Conservation (phyloP, 2,329 filamentous ascomycete genomes). For the Aspergillus nomiae region DNA sequence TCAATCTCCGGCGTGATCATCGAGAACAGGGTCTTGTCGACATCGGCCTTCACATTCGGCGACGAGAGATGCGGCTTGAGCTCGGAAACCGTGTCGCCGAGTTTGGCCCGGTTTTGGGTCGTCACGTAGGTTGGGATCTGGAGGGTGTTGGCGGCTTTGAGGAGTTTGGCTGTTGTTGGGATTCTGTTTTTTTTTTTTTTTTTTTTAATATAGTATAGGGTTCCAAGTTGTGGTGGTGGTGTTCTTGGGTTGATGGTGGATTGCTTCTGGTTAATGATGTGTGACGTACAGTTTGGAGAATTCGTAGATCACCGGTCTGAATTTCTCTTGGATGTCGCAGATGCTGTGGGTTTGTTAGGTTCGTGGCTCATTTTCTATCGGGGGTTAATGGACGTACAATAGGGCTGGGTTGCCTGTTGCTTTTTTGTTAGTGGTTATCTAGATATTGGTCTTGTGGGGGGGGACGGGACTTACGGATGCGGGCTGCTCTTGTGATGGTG, state of each 20-base stretch:
- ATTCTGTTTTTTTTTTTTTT: constrained; percentile 49
- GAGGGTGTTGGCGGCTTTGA: constrained; percentile 55
- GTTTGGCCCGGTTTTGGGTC: constrained; percentile 76
- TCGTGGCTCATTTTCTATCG: not conserved
- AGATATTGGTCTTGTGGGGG: not conserved
- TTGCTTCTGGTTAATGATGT: not conserved
- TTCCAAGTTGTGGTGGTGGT: too few relatives aligned
- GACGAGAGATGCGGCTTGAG: constrained; percentile 55
- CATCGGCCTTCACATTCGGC: constrained; percentile 55
- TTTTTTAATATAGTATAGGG: too few relatives aligned
- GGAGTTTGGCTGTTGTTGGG: constrained; percentile 68
- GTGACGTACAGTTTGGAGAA: constrained; percentile 73
- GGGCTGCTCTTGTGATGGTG: constrained; percentile 21
- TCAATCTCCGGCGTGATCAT: constrained; percentile 77
- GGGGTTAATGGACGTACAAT: constrained; percentile 40
- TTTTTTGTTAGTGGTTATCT: constrained; percentile 15
- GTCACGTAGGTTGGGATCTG: constrained; percentile 80
- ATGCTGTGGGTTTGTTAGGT: constrained; percentile 57
- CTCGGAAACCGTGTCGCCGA: constrained; percentile 79
- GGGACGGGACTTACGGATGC: constrained; percentile 29
- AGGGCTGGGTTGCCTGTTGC: constrained; percentile 47
- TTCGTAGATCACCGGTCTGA: constrained; percentile 78
- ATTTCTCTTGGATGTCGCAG: constrained; percentile 95
- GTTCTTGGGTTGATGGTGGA: too few relatives aligned
- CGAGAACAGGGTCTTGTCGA: constrained; percentile 88